A percentile compares a stretch with the other conserved stretches of the same genome.
Evolutionary conservation across 805 yeast species (phyloP).

Genomic region (Wickerhamiella galacta): DNA sequence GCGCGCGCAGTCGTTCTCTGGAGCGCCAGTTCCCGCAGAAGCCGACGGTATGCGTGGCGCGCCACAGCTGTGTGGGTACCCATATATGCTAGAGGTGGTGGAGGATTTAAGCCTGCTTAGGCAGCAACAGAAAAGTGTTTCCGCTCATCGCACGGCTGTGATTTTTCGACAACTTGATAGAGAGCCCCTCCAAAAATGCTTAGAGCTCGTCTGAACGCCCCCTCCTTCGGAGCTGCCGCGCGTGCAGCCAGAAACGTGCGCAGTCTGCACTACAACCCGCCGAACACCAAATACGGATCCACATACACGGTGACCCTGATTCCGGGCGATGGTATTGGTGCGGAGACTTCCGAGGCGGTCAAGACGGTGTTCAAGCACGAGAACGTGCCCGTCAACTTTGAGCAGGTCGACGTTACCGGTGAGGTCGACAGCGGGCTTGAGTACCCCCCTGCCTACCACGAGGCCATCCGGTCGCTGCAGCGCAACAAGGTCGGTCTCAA

Average conservation of each 20-base stretch:
- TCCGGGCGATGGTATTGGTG: slow-evolving; percentile 96
- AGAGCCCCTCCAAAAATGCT: too few species aligned
- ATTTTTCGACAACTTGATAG: too few species aligned
- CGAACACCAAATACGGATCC: slow-evolving; percentile 50
- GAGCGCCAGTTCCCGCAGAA: too few species aligned
- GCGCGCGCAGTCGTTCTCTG: too few species aligned
- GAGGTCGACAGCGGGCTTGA: slow-evolving; percentile 32
- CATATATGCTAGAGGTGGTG: too few species aligned
- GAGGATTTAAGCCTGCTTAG: too few species aligned
- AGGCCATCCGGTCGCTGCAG: slow-evolving; percentile 79
- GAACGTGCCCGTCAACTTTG: slow-evolving; percentile 89
- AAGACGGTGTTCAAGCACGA: slow-evolving; percentile 74
- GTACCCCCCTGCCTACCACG: slow-evolving; percentile 46
- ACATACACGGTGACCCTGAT: slow-evolving; percentile 84
- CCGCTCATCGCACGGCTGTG: too few species aligned
- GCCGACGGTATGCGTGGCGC: too few species aligned
- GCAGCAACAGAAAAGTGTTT: too few species aligned
- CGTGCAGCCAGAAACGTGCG: slow-evolving; percentile 4
- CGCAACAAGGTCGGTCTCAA: slow-evolving; percentile 94
- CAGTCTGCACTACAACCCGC: slow-evolving; percentile 8
- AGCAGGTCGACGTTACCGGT: slow-evolving; percentile 46
- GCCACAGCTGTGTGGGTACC: too few species aligned
- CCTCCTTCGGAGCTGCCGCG: not conserved
- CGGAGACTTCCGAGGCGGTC: slow-evolving; percentile 87
- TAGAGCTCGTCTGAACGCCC: too few species aligned